A percentile compares a stretch with the other conserved stretches of the same genome.
Evolutionary conservation across 495 filamentous ascomycete genomes (phyloP).

Genomic region (Lentithecium fluviatile): DNA sequence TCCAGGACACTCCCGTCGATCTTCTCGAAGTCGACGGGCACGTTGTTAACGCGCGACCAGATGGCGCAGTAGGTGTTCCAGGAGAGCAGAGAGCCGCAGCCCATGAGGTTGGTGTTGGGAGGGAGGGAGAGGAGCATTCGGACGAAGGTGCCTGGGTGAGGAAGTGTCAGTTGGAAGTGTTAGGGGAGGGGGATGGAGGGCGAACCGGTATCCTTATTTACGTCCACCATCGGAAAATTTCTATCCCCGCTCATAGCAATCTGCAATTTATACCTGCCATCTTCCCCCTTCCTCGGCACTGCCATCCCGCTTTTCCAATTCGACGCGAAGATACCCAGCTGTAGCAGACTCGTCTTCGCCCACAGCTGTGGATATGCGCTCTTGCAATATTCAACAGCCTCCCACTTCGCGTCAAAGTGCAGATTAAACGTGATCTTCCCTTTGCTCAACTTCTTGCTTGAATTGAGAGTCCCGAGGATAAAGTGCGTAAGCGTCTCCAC

Average conservation of each 20-base stretch:
- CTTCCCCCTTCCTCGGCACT: constrained; percentile 19
- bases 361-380: constrained; percentile 45
- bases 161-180: not conserved
- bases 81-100: constrained; percentile 34
- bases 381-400: constrained; percentile 47
- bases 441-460: constrained; percentile 34
- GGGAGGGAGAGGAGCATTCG: constrained; percentile 38
- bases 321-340: constrained; percentile 43
- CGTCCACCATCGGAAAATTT: constrained; percentile 39
- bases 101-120: constrained; percentile 41
- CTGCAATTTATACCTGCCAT: constrained; percentile 33
- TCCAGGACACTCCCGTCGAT: constrained; percentile 23
- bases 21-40: constrained; percentile 19
- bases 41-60: constrained; percentile 32
- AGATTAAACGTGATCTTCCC: constrained; percentile 37
- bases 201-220: constrained; percentile 41
- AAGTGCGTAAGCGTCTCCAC: constrained; percentile 30
- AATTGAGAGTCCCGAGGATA: constrained; percentile 32
- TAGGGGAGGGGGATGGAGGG: not conserved
- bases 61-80: constrained; percentile 37
- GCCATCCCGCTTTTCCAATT: constrained; percentile 38
- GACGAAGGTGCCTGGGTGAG: constrained; percentile 27
- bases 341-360: constrained; percentile 46
- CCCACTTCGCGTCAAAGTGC: constrained; percentile 42
- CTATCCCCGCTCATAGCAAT: constrained; percentile 12